Percentiles rank a stretch among this genome's conserved stretches.
Conservation (phyloP, 2,329 filamentous ascomycete genomes). For the Zasmidium angulare region DNA sequence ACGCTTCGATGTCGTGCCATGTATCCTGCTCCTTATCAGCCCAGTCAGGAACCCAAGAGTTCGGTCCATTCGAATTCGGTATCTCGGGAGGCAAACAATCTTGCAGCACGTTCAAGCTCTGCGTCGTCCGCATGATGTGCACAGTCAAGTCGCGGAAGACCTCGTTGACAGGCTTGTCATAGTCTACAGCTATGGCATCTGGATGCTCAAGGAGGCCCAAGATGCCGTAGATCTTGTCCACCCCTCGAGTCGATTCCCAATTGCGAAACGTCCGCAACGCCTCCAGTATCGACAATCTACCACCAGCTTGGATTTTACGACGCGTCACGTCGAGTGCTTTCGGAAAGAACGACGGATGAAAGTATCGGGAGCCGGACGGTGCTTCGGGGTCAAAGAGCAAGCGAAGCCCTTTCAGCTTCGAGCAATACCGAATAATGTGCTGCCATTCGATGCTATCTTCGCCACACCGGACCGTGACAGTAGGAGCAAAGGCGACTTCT, state of each 20-base stretch:
- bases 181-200: background rate
- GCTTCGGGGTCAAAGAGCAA: background rate
- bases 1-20: background rate
- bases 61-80: background rate
- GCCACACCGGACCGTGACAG: background rate
- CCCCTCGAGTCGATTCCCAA: background rate
- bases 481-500: background rate
- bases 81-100: background rate
- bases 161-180: background rate
- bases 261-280: background rate
- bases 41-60: background rate
- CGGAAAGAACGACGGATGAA: background rate
- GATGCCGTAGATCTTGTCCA: background rate
- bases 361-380: background rate
- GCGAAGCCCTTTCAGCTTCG: background rate
- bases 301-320: background rate
- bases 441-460: background rate
- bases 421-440: background rate
- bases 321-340: background rate
- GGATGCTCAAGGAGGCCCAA: background rate
- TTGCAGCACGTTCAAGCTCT: background rate
- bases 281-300: background rate
- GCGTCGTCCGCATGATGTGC: background rate
- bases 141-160: background rate
- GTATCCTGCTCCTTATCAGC: background rate